Conservation (phyloP, 352 stramenopile genomes). For the Hyaloperonospora brassicae region DNA sequence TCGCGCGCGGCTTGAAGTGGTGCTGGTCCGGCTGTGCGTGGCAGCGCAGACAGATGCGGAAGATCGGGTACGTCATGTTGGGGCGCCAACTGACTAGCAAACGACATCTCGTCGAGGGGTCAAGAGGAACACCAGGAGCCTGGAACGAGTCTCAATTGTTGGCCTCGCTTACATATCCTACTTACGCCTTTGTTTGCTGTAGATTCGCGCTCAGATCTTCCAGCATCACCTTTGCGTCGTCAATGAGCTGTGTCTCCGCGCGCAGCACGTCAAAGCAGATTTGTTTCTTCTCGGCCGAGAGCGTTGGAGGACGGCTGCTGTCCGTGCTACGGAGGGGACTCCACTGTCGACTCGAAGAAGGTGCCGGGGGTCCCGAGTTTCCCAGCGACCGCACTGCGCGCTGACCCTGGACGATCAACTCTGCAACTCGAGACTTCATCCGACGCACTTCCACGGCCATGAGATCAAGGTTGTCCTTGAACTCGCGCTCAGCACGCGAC, state of each 20-base stretch:
- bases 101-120: too few relatives aligned
- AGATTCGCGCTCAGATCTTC: slow-evolving; percentile 54
- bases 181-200: slow-evolving; percentile 15
- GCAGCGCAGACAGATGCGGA: slow-evolving; percentile 66
- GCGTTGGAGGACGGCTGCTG: slow-evolving; percentile 1
- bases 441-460: slow-evolving; percentile 55
- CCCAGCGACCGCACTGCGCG: slow-evolving; percentile 49
- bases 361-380: slow-evolving; percentile 22
- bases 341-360: slow-evolving; percentile 19
- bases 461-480: slow-evolving; percentile 59
- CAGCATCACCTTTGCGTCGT: slow-evolving; percentile 63
- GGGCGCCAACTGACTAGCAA: slow-evolving; percentile 18
- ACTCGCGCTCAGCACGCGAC: slow-evolving; percentile 64
- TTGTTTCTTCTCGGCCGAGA: slow-evolving; percentile 69
- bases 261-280: slow-evolving; percentile 79
- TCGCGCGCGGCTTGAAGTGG: slow-evolving; percentile 55
- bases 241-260: slow-evolving; percentile 76
- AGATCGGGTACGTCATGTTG: slow-evolving; percentile 59
- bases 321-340: slow-evolving; percentile 9
- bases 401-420: slow-evolving; percentile 60
- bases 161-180: too few relatives aligned
- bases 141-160: too few relatives aligned
- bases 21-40: slow-evolving; percentile 63
- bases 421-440: slow-evolving; percentile 61
- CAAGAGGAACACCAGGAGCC: too few relatives aligned